Base-by-base conservation (phyloP, 805 yeast genomes). In the Candida mattraensis region DNA sequence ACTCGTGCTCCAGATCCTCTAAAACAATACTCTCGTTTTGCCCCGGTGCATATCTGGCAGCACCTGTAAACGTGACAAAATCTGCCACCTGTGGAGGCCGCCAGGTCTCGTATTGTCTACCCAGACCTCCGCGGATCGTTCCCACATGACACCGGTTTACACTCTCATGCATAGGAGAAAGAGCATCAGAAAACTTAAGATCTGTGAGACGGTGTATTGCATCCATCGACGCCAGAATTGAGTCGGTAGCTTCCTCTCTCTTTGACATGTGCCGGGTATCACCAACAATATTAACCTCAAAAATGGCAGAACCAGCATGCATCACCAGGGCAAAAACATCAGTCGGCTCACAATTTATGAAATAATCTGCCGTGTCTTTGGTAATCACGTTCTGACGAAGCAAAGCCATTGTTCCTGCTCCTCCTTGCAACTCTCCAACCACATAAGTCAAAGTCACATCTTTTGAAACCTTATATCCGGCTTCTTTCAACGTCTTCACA, bases 231-330 rank as follows among this genome's bases (percentile, higher is more conserved):
- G 56, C 55, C 14, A 52, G 26, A 18, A 55, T 56, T 18, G 60
- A 49, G 40, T 56, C 61, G 2, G 61, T 55, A 26, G 60, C 60
- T 35, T 56, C 61, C 32, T 56, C 61, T 29, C 61, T 37, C 30
- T 56, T 56, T 5, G 59, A 54, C 60, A 55, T 53, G 39, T 55
- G 61, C 30, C 60, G 46, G 8, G 61, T 56, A 28, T 56, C 60
- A 11, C 61, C 61, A 32, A 55, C 47, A 11, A 55, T 47, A 30
- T 56, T 53, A 17, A 54, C 47, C 36, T 51, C 48, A 36, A 56
- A 47, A 11, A 56, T 51, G 5, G 58, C 54, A 5, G 58, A 52
- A 5, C 60, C 60, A 10, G 61, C 60, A 34, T 56, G 61, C 60
- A 55, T 56, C 8, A 50, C 45, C 31, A 56, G 41, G 1, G 55